Conservation (phyloP, 1,139 yeast genomes). For the Hanseniaspora uvarum region DNA sequence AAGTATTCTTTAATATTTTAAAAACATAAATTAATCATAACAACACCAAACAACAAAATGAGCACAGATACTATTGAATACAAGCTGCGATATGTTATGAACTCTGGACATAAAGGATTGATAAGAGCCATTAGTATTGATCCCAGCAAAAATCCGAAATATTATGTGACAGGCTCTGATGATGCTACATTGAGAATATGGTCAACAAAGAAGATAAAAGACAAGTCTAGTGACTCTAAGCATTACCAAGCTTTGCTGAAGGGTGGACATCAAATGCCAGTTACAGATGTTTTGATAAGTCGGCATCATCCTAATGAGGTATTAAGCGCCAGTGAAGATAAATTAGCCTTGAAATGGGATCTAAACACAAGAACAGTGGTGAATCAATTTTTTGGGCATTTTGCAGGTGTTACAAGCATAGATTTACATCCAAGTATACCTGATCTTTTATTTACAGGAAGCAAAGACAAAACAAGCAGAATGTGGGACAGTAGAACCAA, state of each 20-base stretch:
- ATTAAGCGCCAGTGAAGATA: slow-evolving; percentile 89
- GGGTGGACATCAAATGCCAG: slow-evolving; percentile 77
- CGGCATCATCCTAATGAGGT: slow-evolving; percentile 63
- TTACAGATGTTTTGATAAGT: slow-evolving; percentile 66
- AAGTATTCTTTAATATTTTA: no score
- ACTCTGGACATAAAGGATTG: slow-evolving; percentile 92
- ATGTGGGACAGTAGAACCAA: slow-evolving; percentile 74
- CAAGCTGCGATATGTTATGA: slow-evolving; percentile 45
- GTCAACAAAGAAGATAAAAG: slow-evolving; percentile 42
- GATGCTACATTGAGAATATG: slow-evolving; percentile 86
- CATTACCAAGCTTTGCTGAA: slow-evolving; percentile 63
- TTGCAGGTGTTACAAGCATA: slow-evolving; percentile 76
- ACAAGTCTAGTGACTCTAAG: slow-evolving; percentile 42
- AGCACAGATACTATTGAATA: slow-evolving; percentile 49
- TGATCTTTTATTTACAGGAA: slow-evolving; percentile 75
- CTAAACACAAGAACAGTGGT: slow-evolving; percentile 73
- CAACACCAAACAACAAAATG: not conserved
- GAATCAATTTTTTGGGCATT: slow-evolving; percentile 87
- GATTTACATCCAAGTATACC: slow-evolving; percentile 83
- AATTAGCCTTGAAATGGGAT: slow-evolving; percentile 94
- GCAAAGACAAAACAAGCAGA: slow-evolving; percentile 68
- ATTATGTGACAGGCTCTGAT: slow-evolving; percentile 86
- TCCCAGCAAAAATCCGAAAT: slow-evolving; percentile 57
- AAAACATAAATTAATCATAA: no score
- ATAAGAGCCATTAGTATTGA: slow-evolving; percentile 71